A percentile compares a stretch with the other conserved stretches of the same genome.
Evolutionary conservation across 2,329 filamentous ascomycete genomes (phyloP).

Genomic region (Myriangium duriaei): DNA sequence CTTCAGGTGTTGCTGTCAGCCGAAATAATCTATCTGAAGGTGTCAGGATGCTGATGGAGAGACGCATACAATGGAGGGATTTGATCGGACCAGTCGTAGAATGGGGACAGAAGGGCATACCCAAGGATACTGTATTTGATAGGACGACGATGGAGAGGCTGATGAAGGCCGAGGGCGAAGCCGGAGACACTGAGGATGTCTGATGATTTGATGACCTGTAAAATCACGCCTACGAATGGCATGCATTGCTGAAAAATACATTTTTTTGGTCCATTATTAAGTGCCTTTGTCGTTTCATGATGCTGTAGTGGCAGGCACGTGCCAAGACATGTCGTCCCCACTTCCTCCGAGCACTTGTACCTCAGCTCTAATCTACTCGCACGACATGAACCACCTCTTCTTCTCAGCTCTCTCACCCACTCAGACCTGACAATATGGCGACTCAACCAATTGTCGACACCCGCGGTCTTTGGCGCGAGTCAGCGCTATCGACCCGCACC

Average conservation of each 20-base stretch:
- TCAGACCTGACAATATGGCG: too few species aligned
- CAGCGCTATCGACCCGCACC: conserved; percentile 23
- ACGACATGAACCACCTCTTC: too few species aligned
- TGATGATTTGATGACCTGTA: not conserved
- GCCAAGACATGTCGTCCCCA: too few species aligned
- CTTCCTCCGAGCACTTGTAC: too few species aligned
- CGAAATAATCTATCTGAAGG: conserved; percentile 80
- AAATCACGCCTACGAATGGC: not conserved
- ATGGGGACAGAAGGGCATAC: conserved; percentile 65
- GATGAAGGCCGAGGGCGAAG: conserved; percentile 63
- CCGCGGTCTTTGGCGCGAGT: conserved; percentile 19
- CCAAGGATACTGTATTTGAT: conserved; percentile 66
- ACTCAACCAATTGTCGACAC: too few species aligned
- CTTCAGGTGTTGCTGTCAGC: conserved; percentile 49
- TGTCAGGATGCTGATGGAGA: conserved; percentile 84
- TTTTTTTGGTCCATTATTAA: too few species aligned
- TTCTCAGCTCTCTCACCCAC: too few species aligned
- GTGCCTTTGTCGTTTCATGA: too few species aligned
- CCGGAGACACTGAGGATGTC: conserved; percentile 50
- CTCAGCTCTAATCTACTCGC: too few species aligned
- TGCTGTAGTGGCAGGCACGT: too few species aligned
- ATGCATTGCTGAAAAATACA: not conserved
- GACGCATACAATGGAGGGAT: conserved; percentile 76
- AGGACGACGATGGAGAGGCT: conserved; percentile 58
- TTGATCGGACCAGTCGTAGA: conserved; percentile 86